Conservation (phyloP, 805 yeast species). For the Saturnispora gosingensis region DNA sequence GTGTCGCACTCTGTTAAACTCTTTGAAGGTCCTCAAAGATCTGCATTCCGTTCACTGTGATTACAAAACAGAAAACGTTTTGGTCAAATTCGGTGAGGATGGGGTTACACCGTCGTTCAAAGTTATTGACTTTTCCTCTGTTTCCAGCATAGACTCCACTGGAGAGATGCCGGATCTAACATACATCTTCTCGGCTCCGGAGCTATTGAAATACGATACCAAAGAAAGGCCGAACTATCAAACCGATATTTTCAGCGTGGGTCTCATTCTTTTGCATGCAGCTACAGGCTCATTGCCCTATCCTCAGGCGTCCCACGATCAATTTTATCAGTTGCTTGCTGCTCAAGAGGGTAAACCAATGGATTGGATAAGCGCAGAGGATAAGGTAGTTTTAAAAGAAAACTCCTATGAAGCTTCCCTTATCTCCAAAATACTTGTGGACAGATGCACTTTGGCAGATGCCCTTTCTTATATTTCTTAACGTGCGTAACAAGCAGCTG, state of each 20-base stretch:
- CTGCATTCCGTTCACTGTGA: constrained; percentile 37
- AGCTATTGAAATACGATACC: constrained; percentile 28
- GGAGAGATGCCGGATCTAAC: constrained; percentile 27
- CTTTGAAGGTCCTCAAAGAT: constrained; percentile 20
- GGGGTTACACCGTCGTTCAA: constrained; percentile 30
- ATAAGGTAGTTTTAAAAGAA: constrained; percentile 16
- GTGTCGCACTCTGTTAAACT: constrained; percentile 20
- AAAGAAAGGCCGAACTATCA: constrained; percentile 14
- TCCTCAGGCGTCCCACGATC: constrained; percentile 20
- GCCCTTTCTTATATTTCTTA: neutral
- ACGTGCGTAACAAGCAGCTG: neutral
- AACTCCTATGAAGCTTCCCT: constrained; percentile 16
- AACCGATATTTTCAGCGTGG: constrained; percentile 39
- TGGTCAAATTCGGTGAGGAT: constrained; percentile 19
- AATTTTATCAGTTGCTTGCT: constrained; percentile 25
- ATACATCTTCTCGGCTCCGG: constrained; percentile 40
- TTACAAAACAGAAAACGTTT: constrained; percentile 37
- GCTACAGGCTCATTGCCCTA: constrained; percentile 41
- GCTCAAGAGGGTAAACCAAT: constrained; percentile 27
- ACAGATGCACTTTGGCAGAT: constrained; percentile 22
- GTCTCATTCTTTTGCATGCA: constrained; percentile 35
- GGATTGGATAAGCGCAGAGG: constrained; percentile 24
- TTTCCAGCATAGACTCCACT: constrained; percentile 18
- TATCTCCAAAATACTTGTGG: constrained; percentile 23
- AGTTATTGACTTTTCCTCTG: constrained; percentile 42